These are phyloP conservation scores for Aspergillus hortae DNA, from an alignment of 2,329 filamentous ascomycete genomes.

Conservation along the genomic window DNA sequence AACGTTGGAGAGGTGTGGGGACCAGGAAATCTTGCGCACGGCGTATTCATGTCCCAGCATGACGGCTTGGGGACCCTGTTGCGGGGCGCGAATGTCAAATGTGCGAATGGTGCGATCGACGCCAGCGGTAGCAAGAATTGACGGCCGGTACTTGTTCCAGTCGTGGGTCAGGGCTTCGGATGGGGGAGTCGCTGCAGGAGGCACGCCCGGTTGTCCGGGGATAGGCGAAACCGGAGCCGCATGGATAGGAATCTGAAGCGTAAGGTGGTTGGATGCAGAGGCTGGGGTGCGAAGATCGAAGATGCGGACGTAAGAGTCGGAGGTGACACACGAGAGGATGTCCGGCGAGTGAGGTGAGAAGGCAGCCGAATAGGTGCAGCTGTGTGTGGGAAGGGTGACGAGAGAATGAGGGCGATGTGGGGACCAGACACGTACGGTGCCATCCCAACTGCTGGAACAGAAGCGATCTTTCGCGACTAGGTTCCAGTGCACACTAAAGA, in stretches of 20 bases:
- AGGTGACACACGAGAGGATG: slow-evolving; percentile 80
- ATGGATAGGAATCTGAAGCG: slow-evolving; percentile 79
- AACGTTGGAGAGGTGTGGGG: slow-evolving; percentile 85
- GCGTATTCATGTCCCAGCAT: slow-evolving; percentile 89
- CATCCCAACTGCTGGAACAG: slow-evolving; percentile 90
- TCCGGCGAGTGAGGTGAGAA: slow-evolving; percentile 87
- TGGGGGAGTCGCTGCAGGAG: slow-evolving; percentile 52
- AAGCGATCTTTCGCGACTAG: slow-evolving; percentile 87
- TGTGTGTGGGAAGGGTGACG: slow-evolving; percentile 82
- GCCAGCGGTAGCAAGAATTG: slow-evolving; percentile 79
- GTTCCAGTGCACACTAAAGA: slow-evolving; percentile 92
- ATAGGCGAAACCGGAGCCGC: slow-evolving; percentile 54
- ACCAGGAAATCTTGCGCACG: slow-evolving; percentile 81
- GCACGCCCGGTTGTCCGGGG: slow-evolving; percentile 32
- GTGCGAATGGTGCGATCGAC: slow-evolving; percentile 84
- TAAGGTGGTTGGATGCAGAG: slow-evolving; percentile 82
- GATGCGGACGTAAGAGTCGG: slow-evolving; percentile 82
- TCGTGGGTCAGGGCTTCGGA: slow-evolving; percentile 89
- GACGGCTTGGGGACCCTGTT: slow-evolving; percentile 66
- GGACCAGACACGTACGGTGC: slow-evolving; percentile 93
- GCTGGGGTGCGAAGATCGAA: slow-evolving; percentile 89
- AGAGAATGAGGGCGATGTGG: slow-evolving; percentile 72
- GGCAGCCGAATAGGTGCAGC: slow-evolving; percentile 88
- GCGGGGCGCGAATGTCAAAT: slow-evolving; percentile 80
- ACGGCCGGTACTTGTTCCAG: slow-evolving; percentile 96